Base-by-base conservation (phyloP, 306 rosid species). In the Corylus americana region DNA sequence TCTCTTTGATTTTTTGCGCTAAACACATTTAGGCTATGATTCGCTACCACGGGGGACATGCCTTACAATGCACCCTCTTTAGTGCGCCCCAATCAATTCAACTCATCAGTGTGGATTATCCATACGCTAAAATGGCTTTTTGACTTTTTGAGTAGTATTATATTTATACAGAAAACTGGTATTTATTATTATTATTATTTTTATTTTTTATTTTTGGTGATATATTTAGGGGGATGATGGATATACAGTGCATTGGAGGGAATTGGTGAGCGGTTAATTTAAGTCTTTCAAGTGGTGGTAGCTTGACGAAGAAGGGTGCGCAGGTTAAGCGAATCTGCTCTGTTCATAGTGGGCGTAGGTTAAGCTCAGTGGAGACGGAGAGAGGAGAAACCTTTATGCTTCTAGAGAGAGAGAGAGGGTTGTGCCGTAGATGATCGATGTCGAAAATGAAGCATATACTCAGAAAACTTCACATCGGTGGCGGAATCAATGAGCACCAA, bases 401-500 rank as follows among this genome's bases (percentile, higher is more conserved):
- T 12, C 2, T 0, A 51, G 27, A 39, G 8, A 80, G 66, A 80
- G 66, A 69, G 11, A 27, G 68, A 22, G 48, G 57, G 70, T 42
- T 84, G 8, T 62, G 67, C 68, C 76, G 86, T 88, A 4, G 77
- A 93, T 93, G 96, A 91, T 86, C 90, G 49, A 91, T 96, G 99
- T 89, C 99, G 75, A 89, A 83, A 83, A 93, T 96, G 99, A 96
- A 91, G 87, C 98, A 96, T 74, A 90, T 96, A 11, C 97, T 96
- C 1, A 70, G 98, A 83, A 96, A 91, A 89, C 99, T 96, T 79
- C 99, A 96, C 92, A 96, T 96, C 89, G 99, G 98, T 71, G 97
- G 95, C 13, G 93, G 94, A 68, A 44, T 86, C 77, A 86, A 85
- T 70, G 97, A 86, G 44, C 91, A 85, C 62, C 93, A 84, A 39